A percentile compares a stretch with the other conserved stretches of the same genome.
These are phyloP conservation scores for Lignosus rhinocerotis DNA, from an alignment of 1,284 basidiomycete species.

Conservation along the genomic window DNA sequence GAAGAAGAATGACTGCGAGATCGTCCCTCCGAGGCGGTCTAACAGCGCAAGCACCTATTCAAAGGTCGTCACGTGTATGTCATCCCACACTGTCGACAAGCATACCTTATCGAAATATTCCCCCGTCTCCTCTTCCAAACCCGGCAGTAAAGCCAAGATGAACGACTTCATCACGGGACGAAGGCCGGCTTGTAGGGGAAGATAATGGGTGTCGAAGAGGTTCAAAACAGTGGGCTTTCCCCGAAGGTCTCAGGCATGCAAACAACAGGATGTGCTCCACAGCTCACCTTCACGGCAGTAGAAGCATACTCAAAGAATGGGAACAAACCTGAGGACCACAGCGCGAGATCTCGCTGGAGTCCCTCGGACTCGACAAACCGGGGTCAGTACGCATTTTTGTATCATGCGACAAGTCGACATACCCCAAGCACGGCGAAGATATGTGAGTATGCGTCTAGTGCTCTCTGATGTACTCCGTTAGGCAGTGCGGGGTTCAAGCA, in stretches of 20 bases:
- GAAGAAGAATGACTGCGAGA: slow-evolving; percentile 87
- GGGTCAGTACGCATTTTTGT: not conserved
- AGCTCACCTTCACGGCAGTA: slow-evolving; percentile 83
- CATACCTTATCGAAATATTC: slow-evolving; percentile 94
- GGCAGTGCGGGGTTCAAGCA: slow-evolving; percentile 97
- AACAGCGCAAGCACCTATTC: slow-evolving; percentile 81
- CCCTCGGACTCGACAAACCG: slow-evolving; percentile 73
- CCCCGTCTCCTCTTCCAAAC: slow-evolving; percentile 93
- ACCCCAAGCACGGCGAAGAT: slow-evolving; percentile 91
- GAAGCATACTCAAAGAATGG: slow-evolving; percentile 99
- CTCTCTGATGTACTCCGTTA: slow-evolving; percentile 94
- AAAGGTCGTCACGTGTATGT: slow-evolving; percentile 7
- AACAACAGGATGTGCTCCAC: not conserved
- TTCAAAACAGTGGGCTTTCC: slow-evolving; percentile 78
- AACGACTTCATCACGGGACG: slow-evolving; percentile 93
- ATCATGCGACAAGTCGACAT: slow-evolving; percentile 33
- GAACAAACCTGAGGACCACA: slow-evolving; percentile 97
- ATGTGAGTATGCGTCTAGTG: slow-evolving; percentile 93
- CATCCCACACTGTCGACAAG: not conserved
- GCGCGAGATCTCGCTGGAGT: slow-evolving; percentile 81
- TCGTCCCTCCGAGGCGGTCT: slow-evolving; percentile 80
- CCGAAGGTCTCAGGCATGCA: not conserved
- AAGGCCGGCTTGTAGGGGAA: slow-evolving; percentile 81
- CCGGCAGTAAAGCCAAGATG: slow-evolving; percentile 90
- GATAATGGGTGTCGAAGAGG: slow-evolving; percentile 88